Base-by-base conservation (phyloP, 352 stramenopile species). In the Globisporangium megalacanthum region DNA sequence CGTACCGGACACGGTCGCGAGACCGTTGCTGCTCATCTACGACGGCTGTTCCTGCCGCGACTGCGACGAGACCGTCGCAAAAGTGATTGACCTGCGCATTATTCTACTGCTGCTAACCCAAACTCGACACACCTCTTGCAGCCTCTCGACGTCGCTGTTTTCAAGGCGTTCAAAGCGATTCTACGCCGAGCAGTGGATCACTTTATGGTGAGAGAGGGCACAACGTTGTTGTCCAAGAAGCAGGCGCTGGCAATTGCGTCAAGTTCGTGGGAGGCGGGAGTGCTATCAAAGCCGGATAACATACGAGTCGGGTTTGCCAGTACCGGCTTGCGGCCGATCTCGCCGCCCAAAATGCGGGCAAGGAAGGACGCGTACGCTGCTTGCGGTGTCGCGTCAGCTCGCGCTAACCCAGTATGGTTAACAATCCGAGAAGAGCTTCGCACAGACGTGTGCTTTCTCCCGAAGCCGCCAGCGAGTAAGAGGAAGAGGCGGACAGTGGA, bases 91-190 rank as follows among this genome's bases (percentile, higher is more conserved):
- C n/a, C 47, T 56, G 3, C 35, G 49, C 9, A 39, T 61, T 20
- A 45, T 55, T 14, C 36, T 63, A 9, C 13, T 63, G 4, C 0
- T 31, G 7, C 57, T 63, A 1, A n/a, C n/a, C 57, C 57, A 3
- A 63, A 58, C 17, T 49, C 57, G 0, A 63, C 50, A 6, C 57
- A 63, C 29, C 49, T 63, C 4, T 25, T 63, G 17, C 49, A 63
- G n/a, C 57, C 57, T 4, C 49, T 63, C 13, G 57, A 63, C 41
- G 49, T 63, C 4, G 48, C 57, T 9, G 57, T 63, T 14, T 60
- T 54, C n/a, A 53, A 52, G 11, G 29, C 54, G 11, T 48, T 59
- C 14, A 59, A 59, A 25, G 19, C 52, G 13, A 31, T 3, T 22
- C 17, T 50, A 2, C 20, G 7, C 33, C 45, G 45, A 20, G 14